These are phyloP conservation scores for Fusarium pseudograminearum DNA, from an alignment of 2,329 filamentous ascomycete species.

Conservation along the genomic window DNA sequence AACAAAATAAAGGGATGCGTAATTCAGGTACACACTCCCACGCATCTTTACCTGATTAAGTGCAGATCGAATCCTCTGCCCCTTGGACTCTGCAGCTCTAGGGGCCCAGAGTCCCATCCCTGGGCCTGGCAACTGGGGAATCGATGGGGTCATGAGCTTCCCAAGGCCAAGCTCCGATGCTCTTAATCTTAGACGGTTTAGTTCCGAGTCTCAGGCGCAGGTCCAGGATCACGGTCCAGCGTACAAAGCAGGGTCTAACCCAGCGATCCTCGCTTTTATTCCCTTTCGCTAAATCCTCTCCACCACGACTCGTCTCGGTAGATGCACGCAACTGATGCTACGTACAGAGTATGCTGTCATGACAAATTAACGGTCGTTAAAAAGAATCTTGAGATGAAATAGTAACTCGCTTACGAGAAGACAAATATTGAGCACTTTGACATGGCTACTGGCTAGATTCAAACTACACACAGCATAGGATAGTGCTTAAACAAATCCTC, in stretches of 20 bases:
- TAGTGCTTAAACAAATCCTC: not conserved
- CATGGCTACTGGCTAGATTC: not conserved
- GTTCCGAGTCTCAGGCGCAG: constrained; percentile 19
- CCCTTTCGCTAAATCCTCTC: constrained; percentile 28
- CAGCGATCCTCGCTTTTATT: constrained; percentile 10
- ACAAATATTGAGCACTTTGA: not conserved
- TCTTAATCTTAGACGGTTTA: constrained; percentile 35
- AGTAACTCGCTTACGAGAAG: constrained; percentile 19
- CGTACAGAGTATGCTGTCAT: constrained; percentile 13
- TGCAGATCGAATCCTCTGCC: constrained; percentile 20
- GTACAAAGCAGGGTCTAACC: constrained; percentile 11
- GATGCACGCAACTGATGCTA: not conserved
- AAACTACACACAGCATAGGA: not conserved
- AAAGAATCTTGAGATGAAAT: constrained; percentile 14
- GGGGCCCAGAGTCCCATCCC: constrained; percentile 17
- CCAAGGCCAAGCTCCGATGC: constrained; percentile 30
- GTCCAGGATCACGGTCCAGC: constrained; percentile 29
- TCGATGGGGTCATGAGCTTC: constrained; percentile 36
- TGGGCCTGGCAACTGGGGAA: constrained; percentile 30
- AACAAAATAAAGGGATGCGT: not conserved
- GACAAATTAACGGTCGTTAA: constrained; percentile 24
- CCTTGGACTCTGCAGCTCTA: constrained; percentile 15
- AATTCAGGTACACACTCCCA: not conserved
- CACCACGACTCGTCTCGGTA: constrained; percentile 3
- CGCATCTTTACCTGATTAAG: constrained; percentile 9